Evolutionary conservation across 2,329 filamentous ascomycete genomes (phyloP), one percentile per base, ranked within the genome.

Genomic region (Fusarium sp.): DNA sequence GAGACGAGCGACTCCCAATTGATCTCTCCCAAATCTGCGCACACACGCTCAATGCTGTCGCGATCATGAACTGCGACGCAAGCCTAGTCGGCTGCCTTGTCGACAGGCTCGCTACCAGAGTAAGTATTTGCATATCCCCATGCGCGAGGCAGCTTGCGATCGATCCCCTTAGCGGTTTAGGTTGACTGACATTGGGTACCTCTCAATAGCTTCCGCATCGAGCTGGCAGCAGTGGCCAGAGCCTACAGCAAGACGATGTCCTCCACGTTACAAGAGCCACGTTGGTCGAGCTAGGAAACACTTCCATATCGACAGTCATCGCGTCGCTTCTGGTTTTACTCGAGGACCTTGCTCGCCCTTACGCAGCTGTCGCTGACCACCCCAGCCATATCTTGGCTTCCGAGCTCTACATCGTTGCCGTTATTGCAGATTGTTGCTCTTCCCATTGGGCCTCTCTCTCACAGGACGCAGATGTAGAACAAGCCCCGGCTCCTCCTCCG

Each of bases 371-470:
- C 61, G 80, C 85, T 50, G 81, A 83, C 28, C 89, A 91, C 74
- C 89, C 90, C 5, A 82, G 85, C 41, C 88, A 91, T 76, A 85
- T 92, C 57, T 82, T 92, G 36, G 85, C 89, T 51, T 92, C 91
- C 24, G 90, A 92, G 78, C 82, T 90, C 53, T 92, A 91, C 75
- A 83, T 92, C n/a, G 80, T 92, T 55, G 86, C 88, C 53, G 83
- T 92, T 45, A 85, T 90, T 39, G 89, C 90, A 77, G 90, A 92
- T 76, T 92, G 91, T 78, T 92, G 90, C 74, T 85, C 86, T 56
- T 86, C 87, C 59, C 86, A 91, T 77, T 92, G 90, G 90, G 81
- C 86, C 33, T 81, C 83, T 42, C 77, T 86, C 47, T 81, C 84
- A 62, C 76, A 66, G 36, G 71, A 77, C 28, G 63, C 63, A 42